A percentile compares a stretch with the other conserved stretches of the same genome.
Evolutionary conservation across 176 grass and related monocot genomes (phyloP).

Genomic region (Oryza officinalis): DNA sequence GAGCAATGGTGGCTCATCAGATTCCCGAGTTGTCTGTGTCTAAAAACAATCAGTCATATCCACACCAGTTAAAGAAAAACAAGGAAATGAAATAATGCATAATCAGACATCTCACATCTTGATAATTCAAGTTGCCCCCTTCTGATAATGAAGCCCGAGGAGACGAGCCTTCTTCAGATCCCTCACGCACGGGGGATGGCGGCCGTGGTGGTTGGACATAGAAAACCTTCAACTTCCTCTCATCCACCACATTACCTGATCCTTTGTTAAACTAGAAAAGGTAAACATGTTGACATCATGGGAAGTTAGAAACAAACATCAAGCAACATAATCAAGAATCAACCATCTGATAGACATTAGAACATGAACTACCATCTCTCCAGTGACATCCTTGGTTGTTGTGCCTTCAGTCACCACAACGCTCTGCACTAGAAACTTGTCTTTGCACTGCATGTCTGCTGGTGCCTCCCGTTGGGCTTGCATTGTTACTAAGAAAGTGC

Average conservation of each 20-base stretch:
- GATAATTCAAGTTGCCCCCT: slow-evolving; percentile 56
- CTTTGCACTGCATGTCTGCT: slow-evolving; percentile 79
- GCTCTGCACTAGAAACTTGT: slow-evolving; percentile 95
- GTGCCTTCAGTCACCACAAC: slow-evolving; percentile 51
- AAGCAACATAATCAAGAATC: background rate
- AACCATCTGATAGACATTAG: background rate
- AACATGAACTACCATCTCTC: slow-evolving; percentile 65
- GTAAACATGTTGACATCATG: slow-evolving; percentile 8
- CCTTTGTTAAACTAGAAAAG: slow-evolving; percentile 74
- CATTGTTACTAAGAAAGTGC: slow-evolving; percentile 71
- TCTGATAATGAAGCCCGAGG: slow-evolving; percentile 64
- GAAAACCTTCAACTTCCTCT: slow-evolving; percentile 81
- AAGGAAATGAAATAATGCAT: background rate
- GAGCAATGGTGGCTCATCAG: slow-evolving; percentile 30
- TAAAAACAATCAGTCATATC: background rate
- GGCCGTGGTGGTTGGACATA: slow-evolving; percentile 72
- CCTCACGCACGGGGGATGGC: slow-evolving; percentile 72
- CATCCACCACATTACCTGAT: slow-evolving; percentile 77
- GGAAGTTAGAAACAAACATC: background rate
- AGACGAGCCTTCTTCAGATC: slow-evolving; percentile 71
- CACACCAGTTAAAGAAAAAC: slow-evolving; percentile 3
- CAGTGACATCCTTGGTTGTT: slow-evolving; percentile 58
- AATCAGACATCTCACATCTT: slow-evolving; percentile 35
- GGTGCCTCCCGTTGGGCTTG: slow-evolving; percentile 75
- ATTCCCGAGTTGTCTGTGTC: slow-evolving; percentile 33